Base-by-base conservation (phyloP, 2,329 filamentous ascomycete species). In the Diaporthe australafricana region DNA sequence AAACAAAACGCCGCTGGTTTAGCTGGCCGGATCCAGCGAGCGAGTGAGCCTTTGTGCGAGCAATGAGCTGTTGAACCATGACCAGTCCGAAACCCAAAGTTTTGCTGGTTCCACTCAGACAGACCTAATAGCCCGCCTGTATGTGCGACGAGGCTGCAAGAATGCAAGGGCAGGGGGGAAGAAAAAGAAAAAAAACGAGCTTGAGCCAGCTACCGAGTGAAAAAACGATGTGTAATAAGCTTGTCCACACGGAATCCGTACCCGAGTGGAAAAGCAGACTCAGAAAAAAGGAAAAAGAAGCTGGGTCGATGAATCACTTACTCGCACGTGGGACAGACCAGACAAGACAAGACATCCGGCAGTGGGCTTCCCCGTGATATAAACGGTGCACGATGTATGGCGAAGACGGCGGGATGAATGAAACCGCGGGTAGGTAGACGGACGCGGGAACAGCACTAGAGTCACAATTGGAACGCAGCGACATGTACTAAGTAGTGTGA, bases 241-340 rank as follows among this genome's bases (percentile, higher is more conserved):
- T 48, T 40, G 66, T 38, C 53, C 40, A 50, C 16, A 35, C 48
- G 52, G 52, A 38, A 50, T 20, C 20, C 22, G 66, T 57, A 69
- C 53, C 45, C 40, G 53, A 53, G 52, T 25, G 22, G 3, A 57
- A 52, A 69, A 69, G 53, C 53, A 56, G 22, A 38, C 5, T 12
- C 2, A 40, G 25, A 50, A 56, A 45, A 38, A 14, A 32, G 14
- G 12, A 35, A 69, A 50, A 60, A 47, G 57, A 17, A 30, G 22
- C 16, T 50, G n/a, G 60, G n/a, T 38, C 35, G 53, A 69, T 60
- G 66, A 69, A 60, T 60, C 66, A 69, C 45, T 60, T 57, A 30
- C 14, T 50, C 32, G 55, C 66, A 69, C 53, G 66, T 69, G 66
- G 66, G 53, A 11, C 12, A 53, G 53, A 11, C 12, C 16, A 40